Evolutionary conservation across 2,329 filamentous ascomycete genomes (phyloP).

Genomic region (Fusarium dimerum): DNA sequence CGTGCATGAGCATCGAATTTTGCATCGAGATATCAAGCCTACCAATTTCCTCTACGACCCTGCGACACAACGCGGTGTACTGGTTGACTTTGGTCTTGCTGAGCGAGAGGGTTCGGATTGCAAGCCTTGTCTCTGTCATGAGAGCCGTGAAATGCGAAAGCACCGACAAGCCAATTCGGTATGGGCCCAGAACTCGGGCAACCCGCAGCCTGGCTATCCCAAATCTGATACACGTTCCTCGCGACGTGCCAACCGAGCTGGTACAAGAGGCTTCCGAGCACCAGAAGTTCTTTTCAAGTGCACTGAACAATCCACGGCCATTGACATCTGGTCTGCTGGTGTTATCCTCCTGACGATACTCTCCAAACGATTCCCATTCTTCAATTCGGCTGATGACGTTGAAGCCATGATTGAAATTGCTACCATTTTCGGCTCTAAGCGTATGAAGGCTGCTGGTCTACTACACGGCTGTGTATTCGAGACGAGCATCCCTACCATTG

Average conservation of each 20-base stretch:
- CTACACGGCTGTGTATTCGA: slow-evolving; percentile 92
- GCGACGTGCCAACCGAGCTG: slow-evolving; percentile 88
- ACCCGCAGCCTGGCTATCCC: slow-evolving; percentile 69
- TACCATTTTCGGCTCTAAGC: slow-evolving; percentile 83
- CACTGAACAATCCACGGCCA: slow-evolving; percentile 88
- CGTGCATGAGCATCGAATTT: slow-evolving; percentile 80
- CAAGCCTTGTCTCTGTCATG: slow-evolving; percentile 80
- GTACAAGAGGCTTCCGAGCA: slow-evolving; percentile 92
- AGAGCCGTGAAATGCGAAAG: slow-evolving; percentile 63
- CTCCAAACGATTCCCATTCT: slow-evolving; percentile 92
- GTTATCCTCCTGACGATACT: slow-evolving; percentile 97
- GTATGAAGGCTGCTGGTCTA: slow-evolving; percentile 80
- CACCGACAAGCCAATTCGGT: slow-evolving; percentile 59
- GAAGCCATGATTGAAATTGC: slow-evolving; percentile 97
- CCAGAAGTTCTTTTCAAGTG: slow-evolving; percentile 98
- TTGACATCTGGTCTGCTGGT: slow-evolving; percentile 96
- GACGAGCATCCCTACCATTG: slow-evolving; percentile 88
- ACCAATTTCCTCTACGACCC: slow-evolving; percentile 97
- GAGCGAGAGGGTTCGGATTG: slow-evolving; percentile 78
- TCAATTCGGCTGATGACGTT: slow-evolving; percentile 97
- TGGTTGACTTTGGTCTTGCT: slow-evolving; percentile 98
- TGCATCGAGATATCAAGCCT: slow-evolving; percentile 95
- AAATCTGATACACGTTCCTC: slow-evolving; percentile 88
- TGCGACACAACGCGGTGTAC: slow-evolving; percentile 74
- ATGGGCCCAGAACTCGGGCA: slow-evolving; percentile 51